These are phyloP conservation scores for Phytophthora meadii DNA, from an alignment of 352 stramenopile genomes.

Conservation along the genomic window DNA sequence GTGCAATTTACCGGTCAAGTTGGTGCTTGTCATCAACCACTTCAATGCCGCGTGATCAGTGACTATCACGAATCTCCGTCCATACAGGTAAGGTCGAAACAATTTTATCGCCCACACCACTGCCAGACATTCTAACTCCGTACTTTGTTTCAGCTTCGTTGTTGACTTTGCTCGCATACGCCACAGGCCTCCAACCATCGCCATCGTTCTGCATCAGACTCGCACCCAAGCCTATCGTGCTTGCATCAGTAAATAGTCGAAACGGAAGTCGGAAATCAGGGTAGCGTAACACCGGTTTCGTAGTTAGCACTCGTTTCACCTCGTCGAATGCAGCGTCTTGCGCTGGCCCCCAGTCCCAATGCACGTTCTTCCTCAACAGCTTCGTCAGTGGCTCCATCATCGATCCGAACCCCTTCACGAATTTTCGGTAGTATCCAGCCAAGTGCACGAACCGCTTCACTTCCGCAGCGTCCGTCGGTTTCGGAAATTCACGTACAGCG, in stretches of 20 bases:
- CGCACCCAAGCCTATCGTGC: not conserved
- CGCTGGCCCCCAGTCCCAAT: not conserved
- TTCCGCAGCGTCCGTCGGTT: not conserved
- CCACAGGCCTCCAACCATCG: not conserved
- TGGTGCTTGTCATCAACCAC: not conserved
- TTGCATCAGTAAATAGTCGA: constrained; percentile 1
- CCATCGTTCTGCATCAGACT: constrained; percentile 7
- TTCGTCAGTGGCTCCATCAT: not conserved
- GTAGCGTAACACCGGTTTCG: constrained; percentile 1
- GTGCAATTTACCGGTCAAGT: too few species aligned
- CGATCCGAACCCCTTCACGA: not conserved
- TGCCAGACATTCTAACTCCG: not conserved
- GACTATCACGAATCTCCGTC: not conserved
- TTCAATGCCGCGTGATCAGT: not conserved
- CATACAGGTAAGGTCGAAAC: not conserved
- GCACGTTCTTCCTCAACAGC: not conserved
- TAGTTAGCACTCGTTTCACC: constrained; percentile 1
- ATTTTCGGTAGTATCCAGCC: not conserved
- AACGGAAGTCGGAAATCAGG: constrained; percentile 4
- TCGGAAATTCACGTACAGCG: not conserved
- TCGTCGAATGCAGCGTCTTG: not conserved
- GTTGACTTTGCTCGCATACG: constrained; percentile 1
- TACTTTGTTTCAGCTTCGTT: not conserved
- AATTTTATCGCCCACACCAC: not conserved
- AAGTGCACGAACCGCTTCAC: not conserved